Evolutionary conservation across 2,329 filamentous ascomycete genomes (phyloP).

Genomic region (Aspergillus sp.): DNA sequence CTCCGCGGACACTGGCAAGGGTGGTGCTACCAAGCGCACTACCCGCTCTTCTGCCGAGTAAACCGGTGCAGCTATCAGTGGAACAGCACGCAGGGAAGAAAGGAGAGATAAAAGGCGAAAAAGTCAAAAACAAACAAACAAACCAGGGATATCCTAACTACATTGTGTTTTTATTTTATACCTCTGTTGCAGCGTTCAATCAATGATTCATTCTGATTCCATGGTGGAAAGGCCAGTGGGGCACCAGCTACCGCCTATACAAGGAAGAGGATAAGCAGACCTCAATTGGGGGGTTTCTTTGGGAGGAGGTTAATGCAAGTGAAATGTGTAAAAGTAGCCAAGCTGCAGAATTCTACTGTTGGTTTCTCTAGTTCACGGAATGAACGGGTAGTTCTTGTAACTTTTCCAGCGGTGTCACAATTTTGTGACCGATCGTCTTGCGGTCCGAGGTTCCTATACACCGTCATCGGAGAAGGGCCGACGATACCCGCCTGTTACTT

Average conservation of each 20-base stretch:
- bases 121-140: neutral
- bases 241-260: neutral
- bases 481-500: neutral
- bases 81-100: neutral
- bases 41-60: conserved; percentile 49
- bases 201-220: conserved; percentile 7
- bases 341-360: neutral
- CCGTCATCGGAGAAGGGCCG: neutral
- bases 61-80: conserved; percentile 14
- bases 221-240: neutral
- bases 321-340: conserved; percentile 7
- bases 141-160: neutral
- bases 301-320: neutral
- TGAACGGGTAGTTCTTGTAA: neutral
- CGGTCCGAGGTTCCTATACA: neutral
- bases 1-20: conserved; percentile 74
- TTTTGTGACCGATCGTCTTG: neutral
- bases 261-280: neutral
- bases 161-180: conserved; percentile 8
- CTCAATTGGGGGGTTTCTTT: neutral
- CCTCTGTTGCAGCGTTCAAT: conserved; percentile 15
- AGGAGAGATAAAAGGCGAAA: neutral
- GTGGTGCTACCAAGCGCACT: conserved; percentile 63
- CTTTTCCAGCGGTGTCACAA: neutral
- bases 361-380: neutral